Evolutionary conservation across 192 early-diverging fungal species (phyloP), one percentile per base, ranked within the genome.

Genomic region (Kappamyces sp.): DNA sequence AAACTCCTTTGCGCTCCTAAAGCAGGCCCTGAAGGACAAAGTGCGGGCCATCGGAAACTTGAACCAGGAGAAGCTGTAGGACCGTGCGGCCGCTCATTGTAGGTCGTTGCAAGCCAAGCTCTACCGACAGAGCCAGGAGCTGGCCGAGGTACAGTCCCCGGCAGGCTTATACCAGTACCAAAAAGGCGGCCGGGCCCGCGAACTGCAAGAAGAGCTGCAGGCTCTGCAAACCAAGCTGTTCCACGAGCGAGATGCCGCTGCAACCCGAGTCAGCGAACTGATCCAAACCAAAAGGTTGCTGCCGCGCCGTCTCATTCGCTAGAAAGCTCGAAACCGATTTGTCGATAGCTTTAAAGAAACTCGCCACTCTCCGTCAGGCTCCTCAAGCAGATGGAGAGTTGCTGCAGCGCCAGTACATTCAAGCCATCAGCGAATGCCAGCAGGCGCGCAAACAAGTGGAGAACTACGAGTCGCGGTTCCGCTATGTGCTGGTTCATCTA

Each of bases 231-330:
- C 41, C 23, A 57, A 32, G 9, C 10, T 57, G 7, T 23, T 7
- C 5, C 32, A 36, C 10, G 55, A 57, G 23, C 35, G 55, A 40
- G 35, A 23, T 32, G 55, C 41, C 32, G 55, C 55, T 7, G 47
- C n/a, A 1, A 40, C 32, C 10, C 41, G 55, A 40, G 55, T 57
- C 10, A 57, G 47, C 36, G 55, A 57, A 3, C n/a, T 57, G 38
- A 7, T 57, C 5, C 32, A 57, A 2, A 35, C 31, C 41, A 57
- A 57, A 15, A 57, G 38, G 36, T 35, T 44, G 33, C 34, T 57
- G 55, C 15, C 23, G 23, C 23, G 31, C 5, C n/a, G 36, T 41
- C 55, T 35, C 32, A 3, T 57, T 1, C 23, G 44, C 23, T n/a
- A 46, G 44, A 46, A 23, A 46, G 12, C 23, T 46, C 12, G 44